Evolutionary conservation across 2,329 filamentous ascomycete species (phyloP).

Genomic region (Neonectria magnoliae): DNA sequence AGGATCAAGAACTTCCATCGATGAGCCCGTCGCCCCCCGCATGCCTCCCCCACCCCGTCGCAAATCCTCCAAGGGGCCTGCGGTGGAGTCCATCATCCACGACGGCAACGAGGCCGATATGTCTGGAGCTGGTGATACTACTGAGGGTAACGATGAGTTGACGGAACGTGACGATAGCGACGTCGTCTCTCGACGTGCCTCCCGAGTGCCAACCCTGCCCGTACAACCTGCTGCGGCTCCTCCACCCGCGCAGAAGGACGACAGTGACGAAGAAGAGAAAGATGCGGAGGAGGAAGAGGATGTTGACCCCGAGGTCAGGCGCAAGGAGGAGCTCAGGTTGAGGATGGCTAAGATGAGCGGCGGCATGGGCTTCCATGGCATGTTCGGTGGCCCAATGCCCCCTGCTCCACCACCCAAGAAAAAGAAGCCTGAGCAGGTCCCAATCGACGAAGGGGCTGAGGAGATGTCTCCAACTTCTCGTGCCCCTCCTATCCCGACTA

Average conservation of each 20-base stretch:
- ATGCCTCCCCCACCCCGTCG: slow-evolving; percentile 59
- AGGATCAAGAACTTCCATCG: slow-evolving; percentile 60
- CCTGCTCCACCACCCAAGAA: slow-evolving; percentile 63
- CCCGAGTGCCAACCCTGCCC: slow-evolving; percentile 52
- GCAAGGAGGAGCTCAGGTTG: slow-evolving; percentile 88
- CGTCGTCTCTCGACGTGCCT: slow-evolving; percentile 58
- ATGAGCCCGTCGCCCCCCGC: slow-evolving; percentile 51
- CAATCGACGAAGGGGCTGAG: slow-evolving; percentile 57
- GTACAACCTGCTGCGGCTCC: slow-evolving; percentile 35
- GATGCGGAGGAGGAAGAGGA: slow-evolving; percentile 80
- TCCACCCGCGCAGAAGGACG: slow-evolving; percentile 51
- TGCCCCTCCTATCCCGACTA: slow-evolving; percentile 63
- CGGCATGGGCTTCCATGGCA: slow-evolving; percentile 95
- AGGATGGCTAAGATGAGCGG: slow-evolving; percentile 99
- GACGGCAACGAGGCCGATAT: slow-evolving; percentile 74
- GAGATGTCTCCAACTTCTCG: slow-evolving; percentile 54
- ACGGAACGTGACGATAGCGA: slow-evolving; percentile 82
- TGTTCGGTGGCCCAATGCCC: slow-evolving; percentile 82
- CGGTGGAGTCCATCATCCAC: slow-evolving; percentile 56
- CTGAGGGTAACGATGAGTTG: slow-evolving; percentile 67
- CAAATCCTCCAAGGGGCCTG: slow-evolving; percentile 60
- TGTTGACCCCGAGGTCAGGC: slow-evolving; percentile 84
- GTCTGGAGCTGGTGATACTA: slow-evolving; percentile 72
- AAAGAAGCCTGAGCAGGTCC: slow-evolving; percentile 57
- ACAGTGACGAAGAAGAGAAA: slow-evolving; percentile 72